phyloP scores from a whole-genome alignment of 2,329 filamentous ascomycete genomes.

The Cryphonectria parasitica region DNA sequence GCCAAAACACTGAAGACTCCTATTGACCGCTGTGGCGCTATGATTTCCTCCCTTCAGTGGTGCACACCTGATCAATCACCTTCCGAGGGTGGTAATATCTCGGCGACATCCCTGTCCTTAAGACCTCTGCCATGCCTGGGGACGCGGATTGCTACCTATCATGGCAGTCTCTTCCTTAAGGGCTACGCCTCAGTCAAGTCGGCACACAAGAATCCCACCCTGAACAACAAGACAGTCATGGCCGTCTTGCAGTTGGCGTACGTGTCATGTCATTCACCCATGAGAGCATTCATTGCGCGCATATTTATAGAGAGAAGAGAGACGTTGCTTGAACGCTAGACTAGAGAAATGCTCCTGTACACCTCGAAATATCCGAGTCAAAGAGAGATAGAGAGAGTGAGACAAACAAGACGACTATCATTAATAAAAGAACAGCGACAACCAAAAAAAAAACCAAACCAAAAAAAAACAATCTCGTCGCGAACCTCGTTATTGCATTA shows the following conservation, averaged over 20 bases:
- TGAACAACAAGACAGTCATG: not conserved
- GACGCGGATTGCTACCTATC: too few relatives aligned
- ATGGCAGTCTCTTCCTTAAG: not conserved
- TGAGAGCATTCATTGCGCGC: not conserved
- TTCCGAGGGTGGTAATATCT: not conserved
- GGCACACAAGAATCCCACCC: not conserved
- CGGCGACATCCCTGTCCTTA: not conserved
- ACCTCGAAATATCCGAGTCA: conserved; percentile 18
- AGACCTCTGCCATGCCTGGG: not conserved
- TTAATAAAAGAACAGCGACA: conserved; percentile 3
- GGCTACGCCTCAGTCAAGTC: not conserved
- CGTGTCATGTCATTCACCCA: not conserved
- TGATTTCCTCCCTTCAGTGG: not conserved
- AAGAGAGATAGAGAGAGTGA: not conserved
- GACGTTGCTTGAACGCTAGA: conserved; percentile 28
- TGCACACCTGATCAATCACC: not conserved
- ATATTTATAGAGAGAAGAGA: conserved; percentile 16
- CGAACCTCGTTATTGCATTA: conserved; percentile 18
- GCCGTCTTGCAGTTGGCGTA: not conserved
- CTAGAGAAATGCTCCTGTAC: conserved; percentile 17
- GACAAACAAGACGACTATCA: not conserved
- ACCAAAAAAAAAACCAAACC: not conserved
- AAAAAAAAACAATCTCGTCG: not conserved
- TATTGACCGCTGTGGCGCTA: not conserved
- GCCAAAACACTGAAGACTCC: not conserved